phyloP scores from a whole-genome alignment of 495 filamentous ascomycete genomes.

The Hypoxylon intermedium region DNA sequence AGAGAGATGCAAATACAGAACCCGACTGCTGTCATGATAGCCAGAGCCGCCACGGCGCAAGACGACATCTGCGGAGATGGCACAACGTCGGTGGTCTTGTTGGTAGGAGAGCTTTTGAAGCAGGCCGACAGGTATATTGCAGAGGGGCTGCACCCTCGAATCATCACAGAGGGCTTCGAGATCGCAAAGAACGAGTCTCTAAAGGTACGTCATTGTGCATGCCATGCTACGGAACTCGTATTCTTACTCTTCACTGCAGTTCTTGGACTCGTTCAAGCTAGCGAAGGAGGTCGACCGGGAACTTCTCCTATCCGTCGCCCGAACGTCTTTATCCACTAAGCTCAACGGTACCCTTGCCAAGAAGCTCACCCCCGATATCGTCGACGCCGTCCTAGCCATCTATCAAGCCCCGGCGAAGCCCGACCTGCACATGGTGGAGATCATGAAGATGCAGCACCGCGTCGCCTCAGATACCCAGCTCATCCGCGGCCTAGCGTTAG shows the following conservation, averaged over 20 bases:
- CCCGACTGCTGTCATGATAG: slow-evolving; percentile 97
- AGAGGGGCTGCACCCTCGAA: slow-evolving; percentile 92
- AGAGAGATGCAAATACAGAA: slow-evolving; percentile 97
- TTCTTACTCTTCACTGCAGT: slow-evolving; percentile 59
- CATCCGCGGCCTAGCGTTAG: slow-evolving; percentile 88
- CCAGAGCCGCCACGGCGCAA: slow-evolving; percentile 94
- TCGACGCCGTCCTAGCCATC: slow-evolving; percentile 94
- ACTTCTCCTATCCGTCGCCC: slow-evolving; percentile 89
- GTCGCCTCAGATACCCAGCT: slow-evolving; percentile 95
- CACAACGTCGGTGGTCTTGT: slow-evolving; percentile 92
- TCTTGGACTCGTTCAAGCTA: slow-evolving; percentile 94
- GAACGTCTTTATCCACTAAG: slow-evolving; percentile 94
- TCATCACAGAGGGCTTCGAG: slow-evolving; percentile 98
- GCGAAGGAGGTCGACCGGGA: slow-evolving; percentile 86
- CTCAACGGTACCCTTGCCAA: slow-evolving; percentile 86
- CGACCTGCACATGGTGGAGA: slow-evolving; percentile 98
- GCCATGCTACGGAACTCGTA: not conserved
- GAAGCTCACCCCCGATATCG: slow-evolving; percentile 89
- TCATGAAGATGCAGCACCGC: slow-evolving; percentile 99
- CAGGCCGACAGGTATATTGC: slow-evolving; percentile 94
- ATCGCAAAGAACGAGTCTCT: slow-evolving; percentile 92
- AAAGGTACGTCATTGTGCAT: slow-evolving; percentile 63
- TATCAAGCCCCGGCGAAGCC: slow-evolving; percentile 89
- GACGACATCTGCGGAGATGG: slow-evolving; percentile 99
- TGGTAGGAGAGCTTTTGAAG: slow-evolving; percentile 96